Evolutionary conservation across 2,329 filamentous ascomycete genomes (phyloP), one percentile per base, ranked within the genome.

Genomic region (Sarocladium kiliense): DNA sequence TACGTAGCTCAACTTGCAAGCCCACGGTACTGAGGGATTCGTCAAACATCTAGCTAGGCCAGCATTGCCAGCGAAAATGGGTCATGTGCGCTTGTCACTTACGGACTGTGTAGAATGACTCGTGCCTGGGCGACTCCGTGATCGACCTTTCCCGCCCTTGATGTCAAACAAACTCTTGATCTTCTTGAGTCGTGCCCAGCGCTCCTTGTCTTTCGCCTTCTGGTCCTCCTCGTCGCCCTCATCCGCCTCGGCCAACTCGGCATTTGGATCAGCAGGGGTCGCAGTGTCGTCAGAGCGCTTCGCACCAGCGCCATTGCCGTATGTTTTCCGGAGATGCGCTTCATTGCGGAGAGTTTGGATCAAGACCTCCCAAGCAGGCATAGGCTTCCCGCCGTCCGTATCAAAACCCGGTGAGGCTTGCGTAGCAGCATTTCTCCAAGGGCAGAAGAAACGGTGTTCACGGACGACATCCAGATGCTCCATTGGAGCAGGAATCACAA

Each of bases 371-470:
- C 83, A 86, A 1, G 76, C 82, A 0, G 82, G 68, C 60, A 72
- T 66, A 32, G 70, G 68, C 6, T 67, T 68, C 47, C 64, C 71
- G 2, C 63, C 64, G 44, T 65, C 69, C 12, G 70, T 65, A 32
- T 66, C 55, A 58, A 69, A 45, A 64, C 67, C 59, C 54, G 63
- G 56, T 56, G 65, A 58, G 66, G 74, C 83, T 66, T 92, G 88
- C 1, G 82, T 78, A 11, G 72, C 64, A 2, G 81, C 70, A 61
- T 85, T 89, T 57, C 86, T 79, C 89, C 89, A 94, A 1, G 89
- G 89, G 61, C 89, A 94, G 65, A 92, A 94, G 64, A 90, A 88
- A 58, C 90, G 83, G 68, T 94, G 89, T 67, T 92, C 87, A 4
- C 79, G 78, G 2, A 86, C 71, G 3, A 85, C 83, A 64, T 93